Conservation (phyloP, 129 eudicot genomes). For the Rutidosis leptorrhynchoides region DNA sequence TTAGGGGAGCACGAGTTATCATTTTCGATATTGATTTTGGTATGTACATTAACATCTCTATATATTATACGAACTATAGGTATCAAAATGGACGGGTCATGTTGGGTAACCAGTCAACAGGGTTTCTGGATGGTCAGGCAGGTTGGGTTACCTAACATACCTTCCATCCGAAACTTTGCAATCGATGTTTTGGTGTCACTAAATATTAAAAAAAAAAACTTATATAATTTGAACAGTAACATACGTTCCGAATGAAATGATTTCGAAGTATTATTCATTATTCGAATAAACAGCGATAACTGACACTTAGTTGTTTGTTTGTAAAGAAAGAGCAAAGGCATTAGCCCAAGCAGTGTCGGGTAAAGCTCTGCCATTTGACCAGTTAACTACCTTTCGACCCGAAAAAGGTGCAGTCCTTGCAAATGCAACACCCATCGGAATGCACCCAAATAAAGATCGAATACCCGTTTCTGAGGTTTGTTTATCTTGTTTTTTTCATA, state of each 20-base stretch:
- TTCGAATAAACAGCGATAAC: background rate
- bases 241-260: too few relatives aligned
- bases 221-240: too few relatives aligned
- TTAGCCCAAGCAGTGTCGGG: slow-evolving; percentile 64
- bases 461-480: slow-evolving; percentile 73
- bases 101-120: background rate
- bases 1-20: slow-evolving; percentile 57
- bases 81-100: background rate
- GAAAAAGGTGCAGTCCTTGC: slow-evolving; percentile 78
- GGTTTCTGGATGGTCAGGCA: background rate
- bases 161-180: background rate
- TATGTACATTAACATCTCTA: slow-evolving; percentile 20
- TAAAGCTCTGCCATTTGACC: slow-evolving; percentile 56
- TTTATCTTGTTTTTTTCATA: background rate
- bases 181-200: too few relatives aligned
- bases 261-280: too few relatives aligned
- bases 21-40: slow-evolving; percentile 67
- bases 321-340: slow-evolving; percentile 59
- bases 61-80: background rate
- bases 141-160: background rate
- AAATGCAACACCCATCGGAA: slow-evolving; percentile 82
- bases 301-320: slow-evolving; percentile 14
- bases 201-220: too few relatives aligned
- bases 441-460: slow-evolving; percentile 74
- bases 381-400: slow-evolving; percentile 48